Base-by-base conservation (phyloP, 148 eudicot species). In the Silene uniflora region DNA sequence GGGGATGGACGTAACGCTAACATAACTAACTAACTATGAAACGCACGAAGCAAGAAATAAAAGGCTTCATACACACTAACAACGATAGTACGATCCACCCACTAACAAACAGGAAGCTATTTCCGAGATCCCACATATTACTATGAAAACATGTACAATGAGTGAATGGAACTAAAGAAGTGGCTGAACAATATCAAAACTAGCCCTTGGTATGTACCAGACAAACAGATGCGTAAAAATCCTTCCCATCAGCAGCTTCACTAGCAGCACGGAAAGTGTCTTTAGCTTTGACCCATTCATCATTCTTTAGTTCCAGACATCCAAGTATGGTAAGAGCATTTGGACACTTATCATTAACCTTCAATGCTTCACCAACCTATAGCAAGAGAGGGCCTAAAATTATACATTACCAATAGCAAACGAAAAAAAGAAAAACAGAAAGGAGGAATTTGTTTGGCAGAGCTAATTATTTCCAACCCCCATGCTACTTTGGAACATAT, bases 281-380 rank as follows among this genome's bases (percentile, higher is more conserved):
- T 86, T 95, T 95, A 76, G 99, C 99, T 86, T 89, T 92, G 69
- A 95, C 97, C 99, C 99, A 95, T 69, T 95, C 99, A 86, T 92
- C 97, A 73, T 95, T 95, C 86, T 95, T 95, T 65, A 95, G 89
- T 83, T 95, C 99, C 86, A 95, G 83, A 79, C 90, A 91, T 67
- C 99, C 99, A 27, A 92, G 93, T 91, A 95, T 88, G 61, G 91
- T 72, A 72, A 95, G 84, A 80, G 97, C 93, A 81, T 86, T 82
- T 52, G 93, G 89, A 72, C 89, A 90, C 83, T 92, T 95, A 52
- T 90, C 99, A 73, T 95, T 91, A 80, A 90, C 83, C 85, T 84
- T 89, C 56, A 95, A 75, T 66, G 96, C 96, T 83, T 95, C 97
- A 71, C 86, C 85, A 80, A 95, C 88, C 98, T 95, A 80, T 52